Conservation (phyloP, 2,329 filamentous ascomycete genomes). For the Massarina eburnea region DNA sequence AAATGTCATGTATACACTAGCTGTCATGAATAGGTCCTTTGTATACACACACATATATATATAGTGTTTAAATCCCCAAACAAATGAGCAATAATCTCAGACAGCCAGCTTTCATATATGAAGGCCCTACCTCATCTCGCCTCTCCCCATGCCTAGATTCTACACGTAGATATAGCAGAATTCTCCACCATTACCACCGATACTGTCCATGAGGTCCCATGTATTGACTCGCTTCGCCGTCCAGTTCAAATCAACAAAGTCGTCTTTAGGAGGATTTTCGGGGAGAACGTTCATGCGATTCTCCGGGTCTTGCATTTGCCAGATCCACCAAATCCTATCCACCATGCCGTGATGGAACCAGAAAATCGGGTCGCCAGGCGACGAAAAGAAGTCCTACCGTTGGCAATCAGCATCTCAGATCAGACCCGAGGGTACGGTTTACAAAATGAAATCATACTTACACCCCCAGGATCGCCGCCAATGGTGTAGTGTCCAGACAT, state of each 20-base stretch:
- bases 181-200: slow-evolving; percentile 21
- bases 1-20: too few relatives aligned
- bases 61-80: too few relatives aligned
- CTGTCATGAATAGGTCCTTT: too few relatives aligned
- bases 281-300: slow-evolving; percentile 26
- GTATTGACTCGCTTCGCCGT: slow-evolving; percentile 16
- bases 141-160: neutral
- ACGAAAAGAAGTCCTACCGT: slow-evolving; percentile 46
- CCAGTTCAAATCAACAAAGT: slow-evolving; percentile 25
- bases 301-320: slow-evolving; percentile 49
- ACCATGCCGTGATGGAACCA: slow-evolving; percentile 53
- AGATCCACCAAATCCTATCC: slow-evolving; percentile 53
- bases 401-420: slow-evolving; percentile 4
- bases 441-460: slow-evolving; percentile 11
- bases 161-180: slow-evolving; percentile 31
- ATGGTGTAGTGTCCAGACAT: slow-evolving; percentile 42
- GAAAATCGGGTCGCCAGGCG: slow-evolving; percentile 50
- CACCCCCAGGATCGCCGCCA: slow-evolving; percentile 26
- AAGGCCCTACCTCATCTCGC: too few relatives aligned
- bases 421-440: neutral
- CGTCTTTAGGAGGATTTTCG: slow-evolving; percentile 18
- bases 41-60: too few relatives aligned
- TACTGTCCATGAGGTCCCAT: slow-evolving; percentile 22
- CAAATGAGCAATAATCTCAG: too few relatives aligned
- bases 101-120: neutral